Conservation (phyloP, 208 protist species). For the Histomonas meleagridis region DNA sequence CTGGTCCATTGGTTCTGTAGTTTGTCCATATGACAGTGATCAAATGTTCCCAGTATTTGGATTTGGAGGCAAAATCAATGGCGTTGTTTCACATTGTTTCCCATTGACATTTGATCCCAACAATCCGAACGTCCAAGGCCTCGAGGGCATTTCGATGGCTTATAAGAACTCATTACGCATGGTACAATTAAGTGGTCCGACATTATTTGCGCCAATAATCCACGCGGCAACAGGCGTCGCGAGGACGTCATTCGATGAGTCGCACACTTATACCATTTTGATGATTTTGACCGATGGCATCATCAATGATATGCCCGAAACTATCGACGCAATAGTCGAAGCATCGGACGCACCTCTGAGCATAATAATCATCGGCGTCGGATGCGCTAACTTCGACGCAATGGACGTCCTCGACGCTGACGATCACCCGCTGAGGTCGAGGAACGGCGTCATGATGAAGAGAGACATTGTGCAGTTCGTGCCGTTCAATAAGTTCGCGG, state of each 20-base stretch:
- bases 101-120: conserved; percentile 39
- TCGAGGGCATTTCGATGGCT: conserved; percentile 50
- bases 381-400: conserved; percentile 64
- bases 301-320: conserved; percentile 51
- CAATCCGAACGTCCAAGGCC: conserved; percentile 46
- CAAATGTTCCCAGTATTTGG: conserved; percentile 43
- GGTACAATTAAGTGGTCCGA: conserved; percentile 55
- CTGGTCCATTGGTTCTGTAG: conserved; percentile 25
- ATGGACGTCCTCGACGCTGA: conserved; percentile 75
- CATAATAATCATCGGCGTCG: conserved; percentile 74
- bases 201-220: conserved; percentile 54
- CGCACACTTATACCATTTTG: conserved; percentile 61
- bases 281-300: conserved; percentile 72
- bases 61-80: conserved; percentile 37
- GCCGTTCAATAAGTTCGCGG: background rate
- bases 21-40: conserved; percentile 45
- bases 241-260: conserved; percentile 34
- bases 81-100: conserved; percentile 32
- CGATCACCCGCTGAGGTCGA: conserved; percentile 47
- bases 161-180: conserved; percentile 50
- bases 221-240: conserved; percentile 38
- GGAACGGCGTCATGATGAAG: background rate
- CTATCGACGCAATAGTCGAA: conserved; percentile 49
- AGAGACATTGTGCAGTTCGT: conserved; percentile 35
- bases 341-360: conserved; percentile 64